Base-by-base conservation (phyloP, 1,284 basidiomycete genomes). In the Lignosus rhinocerotis region DNA sequence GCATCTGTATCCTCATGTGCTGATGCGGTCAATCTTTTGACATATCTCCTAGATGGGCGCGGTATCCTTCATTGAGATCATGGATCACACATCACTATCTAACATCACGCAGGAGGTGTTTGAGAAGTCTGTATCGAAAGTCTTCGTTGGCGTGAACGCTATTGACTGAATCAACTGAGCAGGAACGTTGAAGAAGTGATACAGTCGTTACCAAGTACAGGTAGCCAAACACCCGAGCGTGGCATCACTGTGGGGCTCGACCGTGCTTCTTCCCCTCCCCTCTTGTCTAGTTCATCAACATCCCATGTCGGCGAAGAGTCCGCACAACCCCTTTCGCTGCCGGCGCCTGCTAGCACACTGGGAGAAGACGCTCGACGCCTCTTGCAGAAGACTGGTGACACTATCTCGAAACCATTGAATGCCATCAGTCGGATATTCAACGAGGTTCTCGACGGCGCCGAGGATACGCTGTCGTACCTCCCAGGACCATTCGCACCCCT, bases 51-150 rank as follows among this genome's bases (percentile, higher is more conserved):
- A 93, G 90, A 91, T 87, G 82, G 93, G 92, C 34, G 93, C 95
- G 4, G 93, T 98, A 32, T 90, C 93, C 1, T 98, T 98, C 73
- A 94, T 98, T 63, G 94, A 98, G 76, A 93, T 93, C 0, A 95
- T 99, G 92, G 97, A 98, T 72, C 92, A 96, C 63, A 90, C 93
- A 0, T 92, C 92, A 7, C 77, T 99, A 43, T 96, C 94, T 12
- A 90, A 93, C 68, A 96, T 98, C 62, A 88, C 92, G 0, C 92
- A 96, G 72, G 89, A 91, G 51, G 93, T 98, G 66, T 98, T 99
- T 61, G 96, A 98, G 72, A 80, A 72, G 83, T 92, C 6, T 11
- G 43, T 45, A 30, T 16, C 11, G 21, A 11, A 30, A 30, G 12
- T 30, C n/a, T 10, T 16, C 14, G 3, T 17, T 17, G 10, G 19